Evolutionary conservation across 495 filamentous ascomycete species (phyloP).

Genomic region (Penicillium argentinense): DNA sequence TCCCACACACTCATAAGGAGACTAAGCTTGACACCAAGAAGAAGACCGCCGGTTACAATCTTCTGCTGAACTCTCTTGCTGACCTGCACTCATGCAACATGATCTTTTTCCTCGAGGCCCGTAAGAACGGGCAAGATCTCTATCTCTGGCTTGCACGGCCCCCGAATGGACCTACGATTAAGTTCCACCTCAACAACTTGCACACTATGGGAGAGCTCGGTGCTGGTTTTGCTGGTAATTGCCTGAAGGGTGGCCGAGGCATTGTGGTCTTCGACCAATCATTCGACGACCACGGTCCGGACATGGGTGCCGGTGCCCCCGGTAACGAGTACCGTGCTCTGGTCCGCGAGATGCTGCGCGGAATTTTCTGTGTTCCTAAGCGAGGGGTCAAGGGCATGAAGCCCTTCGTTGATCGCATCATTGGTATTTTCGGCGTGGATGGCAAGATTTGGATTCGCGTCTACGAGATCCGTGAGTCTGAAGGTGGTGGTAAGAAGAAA

Average conservation of each 20-base stretch:
- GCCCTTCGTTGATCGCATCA: constrained; percentile 93
- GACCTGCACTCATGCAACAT: constrained; percentile 99
- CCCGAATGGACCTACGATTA: constrained; percentile 93
- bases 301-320: constrained; percentile 37
- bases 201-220: constrained; percentile 92
- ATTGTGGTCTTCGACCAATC: constrained; percentile 85
- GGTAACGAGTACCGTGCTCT: constrained; percentile 46
- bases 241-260: constrained; percentile 92
- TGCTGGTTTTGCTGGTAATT: constrained; percentile 90
- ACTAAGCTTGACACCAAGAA: constrained; percentile 96
- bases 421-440: constrained; percentile 88
- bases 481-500: constrained; percentile 45
- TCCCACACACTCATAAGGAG: constrained; percentile 91
- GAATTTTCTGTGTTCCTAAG: constrained; percentile 92
- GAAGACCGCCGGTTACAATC: constrained; percentile 65
- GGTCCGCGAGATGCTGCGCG: constrained; percentile 73
- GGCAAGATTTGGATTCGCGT: constrained; percentile 96
- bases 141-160: constrained; percentile 93
- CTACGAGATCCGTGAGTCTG: constrained; percentile 89
- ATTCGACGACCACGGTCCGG: constrained; percentile 67
- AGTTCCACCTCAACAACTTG: constrained; percentile 62
- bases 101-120: constrained; percentile 92
- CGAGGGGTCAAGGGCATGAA: constrained; percentile 79
- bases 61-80: constrained; percentile 92
- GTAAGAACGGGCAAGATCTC: constrained; percentile 84